phyloP scores from a whole-genome alignment of 305 asterid genomes.

The Fraxinus latifolia region DNA sequence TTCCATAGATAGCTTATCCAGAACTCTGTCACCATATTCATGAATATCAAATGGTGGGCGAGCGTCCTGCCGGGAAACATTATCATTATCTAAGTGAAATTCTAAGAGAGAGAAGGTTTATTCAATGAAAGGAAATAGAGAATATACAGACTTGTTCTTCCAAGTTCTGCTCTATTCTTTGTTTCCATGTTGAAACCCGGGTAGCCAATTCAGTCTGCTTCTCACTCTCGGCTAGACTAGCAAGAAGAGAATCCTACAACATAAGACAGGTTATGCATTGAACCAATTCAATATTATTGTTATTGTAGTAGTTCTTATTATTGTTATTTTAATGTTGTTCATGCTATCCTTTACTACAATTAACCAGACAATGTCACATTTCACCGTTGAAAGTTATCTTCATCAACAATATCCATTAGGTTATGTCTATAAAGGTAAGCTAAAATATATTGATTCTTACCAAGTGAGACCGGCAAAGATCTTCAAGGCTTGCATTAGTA shows the following conservation, averaged over 20 bases:
- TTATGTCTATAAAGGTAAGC: slow-evolving; percentile 12
- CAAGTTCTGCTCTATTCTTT: slow-evolving; percentile 77
- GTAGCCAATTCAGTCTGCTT: slow-evolving; percentile 82
- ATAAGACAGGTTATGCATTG: not conserved
- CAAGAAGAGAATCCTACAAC: slow-evolving; percentile 80
- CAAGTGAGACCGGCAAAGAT: slow-evolving; percentile 92
- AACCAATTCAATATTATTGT: not conserved
- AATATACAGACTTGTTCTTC: slow-evolving; percentile 70
- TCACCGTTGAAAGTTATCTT: not conserved
- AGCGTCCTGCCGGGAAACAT: slow-evolving; percentile 53
- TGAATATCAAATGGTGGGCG: slow-evolving; percentile 92
- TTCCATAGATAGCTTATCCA: slow-evolving; percentile 50
- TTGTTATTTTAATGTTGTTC: not conserved
- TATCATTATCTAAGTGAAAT: slow-evolving; percentile 1
- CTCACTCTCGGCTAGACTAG: slow-evolving; percentile 75
- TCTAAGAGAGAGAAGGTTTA: not conserved
- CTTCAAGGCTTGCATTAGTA: slow-evolving; percentile 66
- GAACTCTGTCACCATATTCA: slow-evolving; percentile 69
- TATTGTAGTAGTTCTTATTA: not conserved
- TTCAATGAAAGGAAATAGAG: not conserved
- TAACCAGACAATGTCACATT: not conserved
- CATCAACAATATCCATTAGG: slow-evolving; percentile 12
- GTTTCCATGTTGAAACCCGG: slow-evolving; percentile 92
- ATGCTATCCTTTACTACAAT: not conserved
- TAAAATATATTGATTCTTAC: slow-evolving; percentile 36